Conservation (phyloP, 176 grass and related monocot species). For the Musa itinerans region DNA sequence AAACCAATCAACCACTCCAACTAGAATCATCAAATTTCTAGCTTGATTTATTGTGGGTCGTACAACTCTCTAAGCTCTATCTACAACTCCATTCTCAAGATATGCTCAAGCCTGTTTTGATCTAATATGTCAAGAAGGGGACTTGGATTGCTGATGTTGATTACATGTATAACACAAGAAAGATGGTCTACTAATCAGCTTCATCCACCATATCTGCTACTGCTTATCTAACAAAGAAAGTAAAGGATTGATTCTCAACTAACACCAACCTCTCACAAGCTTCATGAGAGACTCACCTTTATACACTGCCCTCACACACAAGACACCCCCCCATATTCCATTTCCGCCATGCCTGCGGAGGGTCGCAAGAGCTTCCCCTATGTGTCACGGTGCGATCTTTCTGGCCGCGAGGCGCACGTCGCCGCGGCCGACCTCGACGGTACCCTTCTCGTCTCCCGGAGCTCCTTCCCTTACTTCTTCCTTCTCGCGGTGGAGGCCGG, state of each 20-base stretch:
- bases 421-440: slow-evolving; percentile 72
- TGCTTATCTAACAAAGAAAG: too few species aligned
- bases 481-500: slow-evolving; percentile 70
- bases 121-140: too few species aligned
- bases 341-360: background rate
- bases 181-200: too few species aligned
- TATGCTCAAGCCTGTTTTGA: too few species aligned
- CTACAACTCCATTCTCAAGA: too few species aligned
- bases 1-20: background rate
- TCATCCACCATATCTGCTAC: too few species aligned
- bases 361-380: slow-evolving; percentile 34
- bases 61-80: too few species aligned
- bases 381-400: slow-evolving; percentile 23
- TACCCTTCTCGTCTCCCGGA: slow-evolving; percentile 60
- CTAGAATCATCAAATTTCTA: background rate
- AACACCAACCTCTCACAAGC: background rate
- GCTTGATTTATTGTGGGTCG: background rate
- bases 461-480: slow-evolving; percentile 94
- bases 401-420: slow-evolving; percentile 16
- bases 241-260: background rate
- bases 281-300: background rate
- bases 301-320: background rate
- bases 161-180: too few species aligned
- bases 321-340: background rate
- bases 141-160: too few species aligned